Percentiles rank a stretch among this genome's conserved stretches.
These are phyloP conservation scores for Leccinum olivaceopallidum DNA, from an alignment of 768 basidiomycete species.

Conservation along the genomic window DNA sequence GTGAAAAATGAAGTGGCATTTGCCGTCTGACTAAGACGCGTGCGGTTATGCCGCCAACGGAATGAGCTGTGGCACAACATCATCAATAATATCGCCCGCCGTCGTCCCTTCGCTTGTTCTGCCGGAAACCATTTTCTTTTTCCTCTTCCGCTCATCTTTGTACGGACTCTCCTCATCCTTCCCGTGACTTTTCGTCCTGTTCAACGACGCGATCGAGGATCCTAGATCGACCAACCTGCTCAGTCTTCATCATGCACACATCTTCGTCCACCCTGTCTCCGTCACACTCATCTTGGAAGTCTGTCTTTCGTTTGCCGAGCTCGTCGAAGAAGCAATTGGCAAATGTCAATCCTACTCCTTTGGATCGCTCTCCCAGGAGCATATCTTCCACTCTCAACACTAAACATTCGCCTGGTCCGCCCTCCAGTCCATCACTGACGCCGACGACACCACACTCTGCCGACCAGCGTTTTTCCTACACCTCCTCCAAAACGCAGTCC, in stretches of 20 bases:
- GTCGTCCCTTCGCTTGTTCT: slow-evolving; percentile 15
- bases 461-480: slow-evolving; percentile 73
- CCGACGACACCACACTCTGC: slow-evolving; percentile 53
- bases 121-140: slow-evolving; percentile 23
- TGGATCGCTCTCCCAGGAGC: slow-evolving; percentile 45
- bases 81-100: neutral
- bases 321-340: slow-evolving; percentile 59
- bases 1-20: slow-evolving; percentile 22
- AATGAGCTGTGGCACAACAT: slow-evolving; percentile 9
- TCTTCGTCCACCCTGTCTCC: slow-evolving; percentile 26
- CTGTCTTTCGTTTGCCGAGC: slow-evolving; percentile 69
- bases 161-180: slow-evolving; percentile 8
- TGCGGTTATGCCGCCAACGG: slow-evolving; percentile 18
- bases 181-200: slow-evolving; percentile 9
- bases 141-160: slow-evolving; percentile 3
- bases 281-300: slow-evolving; percentile 56
- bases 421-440: slow-evolving; percentile 50
- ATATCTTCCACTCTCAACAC: slow-evolving; percentile 28
- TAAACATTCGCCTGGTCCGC: slow-evolving; percentile 29
- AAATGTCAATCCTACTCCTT: slow-evolving; percentile 38
- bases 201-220: slow-evolving; percentile 22
- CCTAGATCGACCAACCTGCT: slow-evolving; percentile 21
- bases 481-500: slow-evolving; percentile 75
- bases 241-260: slow-evolving; percentile 25
- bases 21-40: slow-evolving; percentile 34